phyloP scores from a whole-genome alignment of 2,329 filamentous ascomycete genomes.

The Ascochyta lentis region DNA sequence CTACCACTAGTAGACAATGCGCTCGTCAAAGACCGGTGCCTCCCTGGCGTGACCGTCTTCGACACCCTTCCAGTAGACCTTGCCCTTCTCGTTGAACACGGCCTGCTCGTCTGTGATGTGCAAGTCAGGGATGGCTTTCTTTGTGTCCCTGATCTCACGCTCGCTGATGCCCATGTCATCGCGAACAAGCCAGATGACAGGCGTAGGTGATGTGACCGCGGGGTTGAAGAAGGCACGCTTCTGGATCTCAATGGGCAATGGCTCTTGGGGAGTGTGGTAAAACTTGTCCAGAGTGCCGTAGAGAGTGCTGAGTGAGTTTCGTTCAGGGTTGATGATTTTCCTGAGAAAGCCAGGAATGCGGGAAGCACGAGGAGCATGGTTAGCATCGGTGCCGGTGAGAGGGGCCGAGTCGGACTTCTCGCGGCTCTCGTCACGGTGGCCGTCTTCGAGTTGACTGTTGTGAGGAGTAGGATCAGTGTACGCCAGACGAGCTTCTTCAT shows the following conservation, averaged over 20 bases:
- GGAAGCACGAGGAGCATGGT: conserved; percentile 30
- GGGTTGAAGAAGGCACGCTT: conserved; percentile 55
- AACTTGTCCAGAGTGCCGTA: conserved; percentile 41
- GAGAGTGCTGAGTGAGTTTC: conserved; percentile 38
- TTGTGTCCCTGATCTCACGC: conserved; percentile 52
- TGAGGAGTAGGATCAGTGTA: conserved; percentile 33
- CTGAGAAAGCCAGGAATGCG: conserved; percentile 42
- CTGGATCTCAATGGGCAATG: conserved; percentile 44
- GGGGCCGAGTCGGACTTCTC: conserved; percentile 23
- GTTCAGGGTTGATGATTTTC: conserved; percentile 44
- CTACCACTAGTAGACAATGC: conserved; percentile 41
- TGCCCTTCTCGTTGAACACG: conserved; percentile 54
- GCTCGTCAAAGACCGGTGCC: conserved; percentile 53
- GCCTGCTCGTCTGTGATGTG: conserved; percentile 55
- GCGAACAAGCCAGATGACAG: conserved; percentile 55
- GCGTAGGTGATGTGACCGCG: conserved; percentile 52
- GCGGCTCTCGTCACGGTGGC: conserved; percentile 26
- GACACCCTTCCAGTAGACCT: conserved; percentile 50
- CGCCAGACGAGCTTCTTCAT: conserved; percentile 40
- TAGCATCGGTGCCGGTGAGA: conserved; percentile 6
- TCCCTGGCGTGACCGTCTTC: conserved; percentile 51
- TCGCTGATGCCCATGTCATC: conserved; percentile 54
- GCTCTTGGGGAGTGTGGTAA: conserved; percentile 42
- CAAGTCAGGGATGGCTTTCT: conserved; percentile 47
- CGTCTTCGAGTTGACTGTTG: conserved; percentile 33